Conservation (phyloP, 2,329 filamentous ascomycete species). For the Arthrinium phaeospermum region DNA sequence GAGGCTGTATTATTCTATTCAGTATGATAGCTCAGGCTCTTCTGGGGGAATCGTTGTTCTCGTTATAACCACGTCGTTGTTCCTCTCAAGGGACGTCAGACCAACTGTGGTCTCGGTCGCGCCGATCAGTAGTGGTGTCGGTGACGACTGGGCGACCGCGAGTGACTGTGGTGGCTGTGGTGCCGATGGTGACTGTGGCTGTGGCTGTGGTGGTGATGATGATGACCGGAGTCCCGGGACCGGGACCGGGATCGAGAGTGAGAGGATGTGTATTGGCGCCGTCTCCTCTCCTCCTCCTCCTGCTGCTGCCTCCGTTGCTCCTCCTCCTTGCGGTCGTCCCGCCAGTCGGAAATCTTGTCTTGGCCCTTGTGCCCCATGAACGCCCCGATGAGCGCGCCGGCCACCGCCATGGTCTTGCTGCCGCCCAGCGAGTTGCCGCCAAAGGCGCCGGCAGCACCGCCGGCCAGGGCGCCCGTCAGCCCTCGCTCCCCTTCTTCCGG, state of each 20-base stretch:
- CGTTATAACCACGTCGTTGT: neutral
- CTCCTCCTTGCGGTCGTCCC: slow-evolving; percentile 44
- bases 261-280: slow-evolving; percentile 31
- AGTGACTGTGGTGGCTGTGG: neutral
- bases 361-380: slow-evolving; percentile 49
- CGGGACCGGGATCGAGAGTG: neutral
- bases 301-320: slow-evolving; percentile 31
- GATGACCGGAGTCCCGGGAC: slow-evolving; percentile 15
- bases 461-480: slow-evolving; percentile 47
- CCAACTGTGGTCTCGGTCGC: neutral
- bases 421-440: slow-evolving; percentile 48
- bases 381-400: slow-evolving; percentile 47
- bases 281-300: slow-evolving; percentile 25
- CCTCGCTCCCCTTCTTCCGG: slow-evolving; percentile 45
- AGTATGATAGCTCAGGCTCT: neutral
- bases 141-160: neutral
- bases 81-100: too few species aligned
- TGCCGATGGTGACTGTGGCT: neutral
- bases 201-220: slow-evolving; percentile 26
- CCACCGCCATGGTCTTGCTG: slow-evolving; percentile 31
- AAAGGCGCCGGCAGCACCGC: slow-evolving; percentile 47
- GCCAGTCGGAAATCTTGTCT: slow-evolving; percentile 44
- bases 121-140: neutral
- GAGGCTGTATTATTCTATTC: neutral
- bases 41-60: neutral